Evolutionary conservation across 2,329 filamentous ascomycete species (phyloP), one percentile per base, ranked within the genome.

Genomic region (Fusarium hainanense): DNA sequence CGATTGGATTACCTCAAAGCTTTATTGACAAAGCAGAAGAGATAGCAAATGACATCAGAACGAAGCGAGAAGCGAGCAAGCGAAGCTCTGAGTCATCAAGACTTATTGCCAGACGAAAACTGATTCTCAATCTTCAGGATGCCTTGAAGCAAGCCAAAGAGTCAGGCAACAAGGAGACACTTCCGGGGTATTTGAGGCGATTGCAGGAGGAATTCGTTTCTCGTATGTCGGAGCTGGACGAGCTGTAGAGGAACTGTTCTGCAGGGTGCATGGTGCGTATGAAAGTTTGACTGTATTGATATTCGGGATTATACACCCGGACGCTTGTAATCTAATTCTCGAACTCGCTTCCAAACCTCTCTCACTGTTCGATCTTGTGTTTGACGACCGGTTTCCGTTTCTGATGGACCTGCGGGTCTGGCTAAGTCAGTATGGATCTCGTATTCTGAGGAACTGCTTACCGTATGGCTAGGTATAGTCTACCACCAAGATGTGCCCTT

Each of bases 61-160:
- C 82, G 12, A 85, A 86, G 23, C 83, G 85, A 21, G 85, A 89
- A 59, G 84, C 83, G 27, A 89, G 84, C 68, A 89, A 88, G 71
- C 86, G 86, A 69, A 84, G 81, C 4, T 89, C 89, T 0, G 84
- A 87, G 56, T 85, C 87, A 0, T 82, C 89, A 16, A 85, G 88
- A 8, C 79, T 90, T 23, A 83, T 88, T 11, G 85, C 87, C n/a
- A 87, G 90, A 34, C 84, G 93, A 25, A 94, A 92, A 66, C 79
- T 97, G 14, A 85, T 97, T 3, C 82, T 96, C 10, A 89, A 89
- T 32, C 79, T 97, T 14, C 87, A 89, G 49, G 93, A 94, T 70
- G 89, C 92, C 47, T 82, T 98, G 27, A 77, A 87, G 14, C 91
- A 96, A 63, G 90, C 92, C 1, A 82, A 84, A 2, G 83, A 88